Conservation (phyloP, 169 alveolate species). For the Theileria equi region DNA sequence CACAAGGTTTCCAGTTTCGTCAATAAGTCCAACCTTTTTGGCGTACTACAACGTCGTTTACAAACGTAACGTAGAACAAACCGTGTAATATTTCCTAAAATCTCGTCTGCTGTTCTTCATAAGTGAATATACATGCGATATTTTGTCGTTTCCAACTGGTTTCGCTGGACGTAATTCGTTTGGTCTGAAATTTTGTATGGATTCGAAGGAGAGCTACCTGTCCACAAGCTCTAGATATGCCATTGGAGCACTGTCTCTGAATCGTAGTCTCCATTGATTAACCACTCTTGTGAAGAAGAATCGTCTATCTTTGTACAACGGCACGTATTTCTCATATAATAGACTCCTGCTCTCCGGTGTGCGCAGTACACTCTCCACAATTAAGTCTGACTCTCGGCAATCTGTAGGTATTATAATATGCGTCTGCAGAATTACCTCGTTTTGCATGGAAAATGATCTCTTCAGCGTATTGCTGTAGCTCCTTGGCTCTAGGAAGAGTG, state of each 20-base stretch:
- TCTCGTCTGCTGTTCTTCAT: slow-evolving; percentile 69
- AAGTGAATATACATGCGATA: slow-evolving; percentile 59
- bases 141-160: slow-evolving; percentile 78
- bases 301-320: slow-evolving; percentile 75
- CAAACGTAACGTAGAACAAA: background rate
- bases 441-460: slow-evolving; percentile 81
- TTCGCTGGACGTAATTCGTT: slow-evolving; percentile 84
- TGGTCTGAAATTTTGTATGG: slow-evolving; percentile 56
- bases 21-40: slow-evolving; percentile 65
- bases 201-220: slow-evolving; percentile 41
- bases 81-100: slow-evolving; percentile 67
- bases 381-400: slow-evolving; percentile 58
- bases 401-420: background rate
- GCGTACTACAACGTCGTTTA: slow-evolving; percentile 32
- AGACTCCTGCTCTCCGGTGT: slow-evolving; percentile 81
- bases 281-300: slow-evolving; percentile 81
- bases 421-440: slow-evolving; percentile 43
- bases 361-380: slow-evolving; percentile 79
- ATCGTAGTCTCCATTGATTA: slow-evolving; percentile 77
- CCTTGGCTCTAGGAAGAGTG: slow-evolving; percentile 81
- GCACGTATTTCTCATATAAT: slow-evolving; percentile 79
- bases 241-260: slow-evolving; percentile 82
- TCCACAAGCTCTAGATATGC: slow-evolving; percentile 84
- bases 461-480: slow-evolving; percentile 85
- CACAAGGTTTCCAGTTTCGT: slow-evolving; percentile 64